Conservation (phyloP, 148 eudicot genomes). For the Chenopodium quinoa region DNA sequence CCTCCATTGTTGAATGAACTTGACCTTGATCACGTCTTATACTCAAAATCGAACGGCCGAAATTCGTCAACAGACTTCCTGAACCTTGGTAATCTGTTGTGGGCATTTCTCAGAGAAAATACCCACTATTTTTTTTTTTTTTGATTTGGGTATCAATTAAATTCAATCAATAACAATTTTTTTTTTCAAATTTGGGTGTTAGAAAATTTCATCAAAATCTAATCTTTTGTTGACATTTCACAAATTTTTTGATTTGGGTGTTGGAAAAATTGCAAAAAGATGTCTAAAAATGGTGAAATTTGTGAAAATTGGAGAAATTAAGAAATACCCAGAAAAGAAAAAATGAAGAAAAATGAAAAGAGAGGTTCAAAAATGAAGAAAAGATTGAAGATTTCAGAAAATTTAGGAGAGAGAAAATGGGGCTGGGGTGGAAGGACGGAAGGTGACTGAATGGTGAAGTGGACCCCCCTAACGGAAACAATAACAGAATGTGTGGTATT, state of each 20-base stretch:
- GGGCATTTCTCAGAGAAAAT: slow-evolving; percentile 51
- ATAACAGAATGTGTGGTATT: no score
- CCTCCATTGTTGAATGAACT: slow-evolving; percentile 29
- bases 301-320: background rate
- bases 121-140: slow-evolving; percentile 20
- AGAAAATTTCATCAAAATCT: background rate
- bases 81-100: slow-evolving; percentile 55
- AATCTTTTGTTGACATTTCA: no score
- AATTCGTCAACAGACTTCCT: slow-evolving; percentile 35
- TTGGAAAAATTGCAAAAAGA: background rate
- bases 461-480: background rate
- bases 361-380: background rate
- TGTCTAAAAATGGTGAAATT: background rate
- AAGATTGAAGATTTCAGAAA: background rate
- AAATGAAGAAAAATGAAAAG: background rate
- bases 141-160: slow-evolving; percentile 7
- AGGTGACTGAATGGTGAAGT: background rate
- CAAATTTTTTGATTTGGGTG: background rate
- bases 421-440: background rate
- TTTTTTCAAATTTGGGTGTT: background rate
- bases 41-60: slow-evolving; percentile 49
- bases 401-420: background rate
- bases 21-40: slow-evolving; percentile 53
- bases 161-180: background rate
- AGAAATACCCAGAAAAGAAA: slow-evolving; percentile 3